Evolutionary conservation across 768 basidiomycete genomes (phyloP).

Genomic region (Tulasnella sp.): DNA sequence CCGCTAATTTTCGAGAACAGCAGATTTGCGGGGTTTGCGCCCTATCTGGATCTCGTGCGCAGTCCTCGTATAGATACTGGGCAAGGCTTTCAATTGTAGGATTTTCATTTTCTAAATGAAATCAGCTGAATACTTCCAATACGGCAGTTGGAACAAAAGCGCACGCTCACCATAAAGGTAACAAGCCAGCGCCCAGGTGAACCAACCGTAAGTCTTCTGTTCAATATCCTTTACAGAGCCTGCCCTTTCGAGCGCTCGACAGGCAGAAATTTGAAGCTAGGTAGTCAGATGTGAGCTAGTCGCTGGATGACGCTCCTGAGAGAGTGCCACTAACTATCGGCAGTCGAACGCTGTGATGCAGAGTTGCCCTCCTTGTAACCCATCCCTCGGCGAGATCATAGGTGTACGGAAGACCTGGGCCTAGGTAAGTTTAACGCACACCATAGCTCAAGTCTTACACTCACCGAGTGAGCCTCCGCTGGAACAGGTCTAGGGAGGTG

Average conservation of each 20-base stretch:
- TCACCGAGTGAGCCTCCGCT: neutral
- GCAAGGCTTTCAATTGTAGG: no score
- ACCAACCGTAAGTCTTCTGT: no score
- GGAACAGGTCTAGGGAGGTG: neutral
- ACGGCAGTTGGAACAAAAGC: no score
- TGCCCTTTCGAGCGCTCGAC: neutral
- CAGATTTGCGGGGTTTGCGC: no score
- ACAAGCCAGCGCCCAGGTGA: no score
- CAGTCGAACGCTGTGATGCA: neutral
- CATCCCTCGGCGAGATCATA: neutral
- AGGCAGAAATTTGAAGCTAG: neutral
- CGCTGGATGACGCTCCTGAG: neutral
- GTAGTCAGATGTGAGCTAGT: neutral
- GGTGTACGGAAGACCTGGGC: neutral
- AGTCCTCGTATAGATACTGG: no score
- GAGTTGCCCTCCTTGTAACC: neutral
- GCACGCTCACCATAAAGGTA: no score
- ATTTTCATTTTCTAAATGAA: no score
- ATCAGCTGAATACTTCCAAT: no score
- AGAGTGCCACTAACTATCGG: neutral
- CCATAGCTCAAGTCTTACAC: neutral
- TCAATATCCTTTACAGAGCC: no score
- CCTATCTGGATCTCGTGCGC: no score
- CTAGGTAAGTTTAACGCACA: neutral
- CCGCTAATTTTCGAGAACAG: no score